Evolutionary conservation across 441 rosid species (phyloP).

Genomic region (Cnidoscolus chayamansa): DNA sequence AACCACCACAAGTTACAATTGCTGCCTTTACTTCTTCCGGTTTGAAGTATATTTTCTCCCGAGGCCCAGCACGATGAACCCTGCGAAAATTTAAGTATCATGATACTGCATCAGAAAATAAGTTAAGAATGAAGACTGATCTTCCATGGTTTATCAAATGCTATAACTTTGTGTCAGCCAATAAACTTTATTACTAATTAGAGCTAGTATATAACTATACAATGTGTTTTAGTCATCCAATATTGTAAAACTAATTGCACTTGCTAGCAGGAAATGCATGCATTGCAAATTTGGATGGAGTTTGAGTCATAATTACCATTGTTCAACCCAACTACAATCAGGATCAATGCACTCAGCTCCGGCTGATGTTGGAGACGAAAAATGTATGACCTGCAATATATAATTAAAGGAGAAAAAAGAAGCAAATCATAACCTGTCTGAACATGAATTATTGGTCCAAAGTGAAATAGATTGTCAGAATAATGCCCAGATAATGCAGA

Average conservation of each 20-base stretch:
- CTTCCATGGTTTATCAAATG: background rate
- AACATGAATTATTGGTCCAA: background rate
- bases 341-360: conserved; percentile 94
- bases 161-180: background rate
- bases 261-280: conserved; percentile 1
- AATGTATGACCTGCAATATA: conserved; percentile 61
- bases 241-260: background rate
- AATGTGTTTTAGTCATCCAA: background rate
- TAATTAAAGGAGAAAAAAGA: background rate
- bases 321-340: conserved; percentile 89
- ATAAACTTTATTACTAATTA: background rate
- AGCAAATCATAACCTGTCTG: background rate
- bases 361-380: conserved; percentile 83
- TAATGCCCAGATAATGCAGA: no score
- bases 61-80: conserved; percentile 98
- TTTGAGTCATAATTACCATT: conserved; percentile 54
- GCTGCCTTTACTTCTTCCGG: conserved; percentile 97
- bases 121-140: background rate
- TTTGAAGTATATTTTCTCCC: conserved; percentile 81
- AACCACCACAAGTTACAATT: conserved; percentile 94
- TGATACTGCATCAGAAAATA: conserved; percentile 5
- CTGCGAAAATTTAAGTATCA: conserved; percentile 33
- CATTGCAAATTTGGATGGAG: conserved; percentile 6
- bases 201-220: background rate
- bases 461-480: background rate